Conservation (phyloP, 2,329 filamentous ascomycete genomes). For the Ascomycota sp. region DNA sequence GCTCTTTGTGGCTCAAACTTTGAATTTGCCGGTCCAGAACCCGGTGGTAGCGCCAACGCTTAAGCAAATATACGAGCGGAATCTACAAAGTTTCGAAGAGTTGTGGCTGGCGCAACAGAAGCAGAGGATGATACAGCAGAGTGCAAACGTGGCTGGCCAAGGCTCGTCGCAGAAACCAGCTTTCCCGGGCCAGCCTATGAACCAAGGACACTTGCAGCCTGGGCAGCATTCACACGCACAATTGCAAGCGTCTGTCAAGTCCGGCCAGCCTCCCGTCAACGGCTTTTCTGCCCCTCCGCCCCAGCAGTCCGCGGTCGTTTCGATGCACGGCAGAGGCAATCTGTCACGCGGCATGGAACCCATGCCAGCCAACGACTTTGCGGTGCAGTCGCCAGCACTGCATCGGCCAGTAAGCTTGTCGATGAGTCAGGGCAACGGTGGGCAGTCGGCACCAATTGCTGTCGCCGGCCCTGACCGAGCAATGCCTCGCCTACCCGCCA, state of each 20-base stretch:
- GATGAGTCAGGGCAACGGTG: constrained; percentile 14
- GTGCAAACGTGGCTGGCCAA: constrained; percentile 2
- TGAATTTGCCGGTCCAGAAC: constrained; percentile 40
- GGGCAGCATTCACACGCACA: constrained; percentile 10
- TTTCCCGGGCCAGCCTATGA: constrained; percentile 15
- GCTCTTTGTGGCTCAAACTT: constrained; percentile 43
- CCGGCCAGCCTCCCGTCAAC: constrained; percentile 15
- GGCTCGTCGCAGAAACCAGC: constrained; percentile 14
- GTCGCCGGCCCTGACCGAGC: constrained; percentile 8
- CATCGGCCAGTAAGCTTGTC: constrained; percentile 19
- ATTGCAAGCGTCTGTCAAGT: constrained; percentile 18
- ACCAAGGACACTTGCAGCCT: constrained; percentile 11
- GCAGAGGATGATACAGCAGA: constrained; percentile 27
- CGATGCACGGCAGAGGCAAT: constrained; percentile 25
- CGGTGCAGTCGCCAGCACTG: constrained; percentile 23
- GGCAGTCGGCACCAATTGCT: constrained; percentile 6
- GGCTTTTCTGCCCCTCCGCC: constrained; percentile 15
- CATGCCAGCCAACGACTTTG: constrained; percentile 15
- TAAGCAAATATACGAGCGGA: constrained; percentile 50
- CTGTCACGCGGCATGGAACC: constrained; percentile 28
- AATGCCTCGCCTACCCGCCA: constrained; percentile 17
- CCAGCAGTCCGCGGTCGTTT: constrained; percentile 2
- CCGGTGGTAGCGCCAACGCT: constrained; percentile 48
- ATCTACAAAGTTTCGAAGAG: constrained; percentile 56
- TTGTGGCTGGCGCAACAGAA: constrained; percentile 35